Conservation (phyloP, 495 filamentous ascomycete species). For the Tuber borchii region DNA sequence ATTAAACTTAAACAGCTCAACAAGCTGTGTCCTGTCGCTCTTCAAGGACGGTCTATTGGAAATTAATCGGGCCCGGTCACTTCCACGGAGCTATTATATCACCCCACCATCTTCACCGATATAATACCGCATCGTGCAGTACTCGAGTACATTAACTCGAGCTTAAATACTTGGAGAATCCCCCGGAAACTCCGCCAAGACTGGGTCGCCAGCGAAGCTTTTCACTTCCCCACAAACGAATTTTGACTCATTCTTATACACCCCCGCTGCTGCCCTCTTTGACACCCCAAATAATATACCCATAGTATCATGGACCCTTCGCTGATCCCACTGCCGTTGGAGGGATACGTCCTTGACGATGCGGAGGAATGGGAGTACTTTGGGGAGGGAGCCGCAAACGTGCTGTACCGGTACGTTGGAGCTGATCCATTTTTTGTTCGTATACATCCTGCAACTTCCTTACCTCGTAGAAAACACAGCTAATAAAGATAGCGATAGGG, state of each 20-base stretch:
- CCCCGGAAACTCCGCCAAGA: conserved; percentile 10
- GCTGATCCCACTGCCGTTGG: conserved; percentile 29
- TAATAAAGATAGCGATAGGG: conserved; percentile 10
- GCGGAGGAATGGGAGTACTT: conserved; percentile 40
- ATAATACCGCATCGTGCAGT: neutral
- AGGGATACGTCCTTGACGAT: conserved; percentile 31
- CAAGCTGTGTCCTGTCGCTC: neutral
- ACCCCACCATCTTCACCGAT: neutral
- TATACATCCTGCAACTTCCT: conserved; percentile 33
- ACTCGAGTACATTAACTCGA: neutral
- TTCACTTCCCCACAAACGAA: neutral
- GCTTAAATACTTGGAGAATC: neutral
- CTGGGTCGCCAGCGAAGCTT: conserved; percentile 28
- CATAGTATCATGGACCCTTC: conserved; percentile 11
- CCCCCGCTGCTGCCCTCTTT: neutral
- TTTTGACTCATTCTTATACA: neutral
- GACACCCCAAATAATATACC: neutral
- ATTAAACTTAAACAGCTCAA: neutral
- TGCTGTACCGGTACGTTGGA: conserved; percentile 53
- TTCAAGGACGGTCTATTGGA: neutral
- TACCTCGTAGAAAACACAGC: neutral
- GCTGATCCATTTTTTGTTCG: conserved; percentile 41
- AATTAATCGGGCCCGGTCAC: neutral
- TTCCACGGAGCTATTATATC: neutral
- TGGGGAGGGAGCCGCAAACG: conserved; percentile 58